Evolutionary conservation across 164 flowering plant species (phyloP).

Genomic region (Santalum album): DNA sequence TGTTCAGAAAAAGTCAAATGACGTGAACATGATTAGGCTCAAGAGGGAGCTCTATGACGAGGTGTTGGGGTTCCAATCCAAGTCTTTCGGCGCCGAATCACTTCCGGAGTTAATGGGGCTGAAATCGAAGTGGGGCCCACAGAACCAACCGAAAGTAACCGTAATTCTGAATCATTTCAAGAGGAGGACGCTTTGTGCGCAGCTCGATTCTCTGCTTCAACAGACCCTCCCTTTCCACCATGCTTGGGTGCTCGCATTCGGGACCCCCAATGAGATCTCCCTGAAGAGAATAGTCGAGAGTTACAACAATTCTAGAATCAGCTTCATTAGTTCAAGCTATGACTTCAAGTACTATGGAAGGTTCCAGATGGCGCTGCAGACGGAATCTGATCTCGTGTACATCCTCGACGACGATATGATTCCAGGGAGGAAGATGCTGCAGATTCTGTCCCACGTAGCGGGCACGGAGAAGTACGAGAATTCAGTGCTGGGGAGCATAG

Average conservation of each 20-base stretch:
- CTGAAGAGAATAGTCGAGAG: constrained; percentile 69
- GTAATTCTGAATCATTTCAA: constrained; percentile 94
- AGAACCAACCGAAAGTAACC: constrained; percentile 49
- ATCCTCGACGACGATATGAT: constrained; percentile 97
- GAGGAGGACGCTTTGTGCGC: constrained; percentile 89
- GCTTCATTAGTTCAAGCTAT: constrained; percentile 80
- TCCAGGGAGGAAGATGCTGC: constrained; percentile 83
- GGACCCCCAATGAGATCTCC: constrained; percentile 77
- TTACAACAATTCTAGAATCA: constrained; percentile 75
- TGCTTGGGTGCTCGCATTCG: constrained; percentile 88
- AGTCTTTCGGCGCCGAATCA: constrained; percentile 58
- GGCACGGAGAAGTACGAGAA: constrained; percentile 93
- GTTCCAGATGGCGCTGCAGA: constrained; percentile 94
- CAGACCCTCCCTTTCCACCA: constrained; percentile 86
- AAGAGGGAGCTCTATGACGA: constrained; percentile 76
- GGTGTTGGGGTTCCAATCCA: constrained; percentile 60
- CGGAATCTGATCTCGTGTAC: constrained; percentile 81
- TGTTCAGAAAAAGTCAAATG: constrained; percentile 79
- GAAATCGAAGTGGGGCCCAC: constrained; percentile 79
- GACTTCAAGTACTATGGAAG: constrained; percentile 97
- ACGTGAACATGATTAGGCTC: constrained; percentile 74
- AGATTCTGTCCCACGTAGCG: constrained; percentile 84
- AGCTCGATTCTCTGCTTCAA: constrained; percentile 74
- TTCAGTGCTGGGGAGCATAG: constrained; percentile 90
- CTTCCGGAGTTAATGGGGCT: constrained; percentile 63